These are phyloP conservation scores for Citrus sinensis DNA, from an alignment of 345 rosid species.

Conservation along the genomic window DVS_A1.0 CM039163.1:42432501-42433000, in stretches of 20 bases:
- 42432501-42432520: constrained; percentile 34
- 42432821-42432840: constrained; percentile 29
- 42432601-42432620: constrained; percentile 67
- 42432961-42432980: constrained; percentile 13
- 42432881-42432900: constrained; percentile 56
- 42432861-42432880: constrained; percentile 65
- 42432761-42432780: constrained; percentile 28
- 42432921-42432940: constrained; percentile 48
- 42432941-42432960: constrained; percentile 20
- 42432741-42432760: constrained; percentile 15
- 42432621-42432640: constrained; percentile 47
- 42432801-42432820: constrained; percentile 34
- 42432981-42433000: constrained; percentile 31
- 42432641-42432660: constrained; percentile 24
- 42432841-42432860: constrained; percentile 70
- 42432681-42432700: constrained; percentile 6
- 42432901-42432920: constrained; percentile 39
- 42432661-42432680: constrained; percentile 23
- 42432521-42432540: constrained; percentile 65
- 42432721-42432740: constrained; percentile 4
- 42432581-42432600: constrained; percentile 90
- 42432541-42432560: constrained; percentile 41
- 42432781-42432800: constrained; percentile 26
- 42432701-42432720: constrained; percentile 22
- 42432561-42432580: constrained; percentile 78